Evolutionary conservation across 257 asterid genomes (phyloP).

Genomic region (Vinca minor): DNA sequence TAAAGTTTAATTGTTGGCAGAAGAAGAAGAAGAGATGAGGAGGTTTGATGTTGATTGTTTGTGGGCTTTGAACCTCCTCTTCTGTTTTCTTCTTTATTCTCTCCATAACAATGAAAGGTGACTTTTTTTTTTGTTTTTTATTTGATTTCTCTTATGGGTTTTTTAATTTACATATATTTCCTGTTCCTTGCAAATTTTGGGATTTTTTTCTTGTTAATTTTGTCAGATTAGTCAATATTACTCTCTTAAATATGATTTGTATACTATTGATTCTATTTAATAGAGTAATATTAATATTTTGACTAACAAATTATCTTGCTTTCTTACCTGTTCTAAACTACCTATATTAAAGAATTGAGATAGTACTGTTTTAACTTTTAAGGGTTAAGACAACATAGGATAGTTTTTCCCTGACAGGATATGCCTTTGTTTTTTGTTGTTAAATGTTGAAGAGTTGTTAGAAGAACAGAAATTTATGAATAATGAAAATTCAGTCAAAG

Average conservation of each 20-base stretch:
- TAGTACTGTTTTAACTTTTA: no score
- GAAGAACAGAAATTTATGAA: constrained; percentile 33
- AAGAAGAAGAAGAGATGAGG: constrained; percentile 14
- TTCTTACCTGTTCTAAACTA: no score
- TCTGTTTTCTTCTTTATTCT: constrained; percentile 23
- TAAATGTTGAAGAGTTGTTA: constrained; percentile 21
- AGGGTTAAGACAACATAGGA: neutral
- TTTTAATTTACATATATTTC: neutral
- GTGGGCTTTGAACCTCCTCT: constrained; percentile 27
- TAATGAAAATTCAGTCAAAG: constrained; percentile 37
- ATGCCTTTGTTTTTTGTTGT: constrained; percentile 18
- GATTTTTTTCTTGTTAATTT: neutral
- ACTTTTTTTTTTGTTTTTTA: constrained; percentile 1
- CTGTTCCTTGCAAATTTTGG: neutral
- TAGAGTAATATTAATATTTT: no score
- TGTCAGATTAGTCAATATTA: neutral
- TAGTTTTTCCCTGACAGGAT: neutral
- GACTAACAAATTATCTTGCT: no score
- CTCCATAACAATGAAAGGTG: constrained; percentile 39
- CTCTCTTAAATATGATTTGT: no score
- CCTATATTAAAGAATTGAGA: no score
- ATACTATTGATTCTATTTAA: no score
- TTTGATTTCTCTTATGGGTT: constrained; percentile 1
- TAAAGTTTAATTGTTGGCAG: constrained; percentile 8
- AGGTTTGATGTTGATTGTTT: constrained; percentile 34